Evolutionary conservation across 495 filamentous ascomycete genomes (phyloP).

Genomic region (Bathelium albidoporum): DNA sequence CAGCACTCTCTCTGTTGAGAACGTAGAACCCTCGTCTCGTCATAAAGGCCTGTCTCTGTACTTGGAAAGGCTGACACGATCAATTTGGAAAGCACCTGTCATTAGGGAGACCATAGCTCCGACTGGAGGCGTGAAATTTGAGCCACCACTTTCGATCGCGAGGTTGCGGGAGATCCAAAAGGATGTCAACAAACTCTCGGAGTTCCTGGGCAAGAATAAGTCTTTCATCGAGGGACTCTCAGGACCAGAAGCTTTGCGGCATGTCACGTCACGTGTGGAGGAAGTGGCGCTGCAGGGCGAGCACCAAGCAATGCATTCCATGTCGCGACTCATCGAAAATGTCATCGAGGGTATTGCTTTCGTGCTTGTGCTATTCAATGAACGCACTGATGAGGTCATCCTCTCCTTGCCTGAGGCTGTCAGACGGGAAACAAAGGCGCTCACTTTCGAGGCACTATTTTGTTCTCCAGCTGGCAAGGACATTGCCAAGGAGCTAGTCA

Average conservation of each 20-base stretch:
- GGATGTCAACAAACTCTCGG: constrained; percentile 63
- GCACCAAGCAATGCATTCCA: constrained; percentile 79
- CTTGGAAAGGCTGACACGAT: constrained; percentile 70
- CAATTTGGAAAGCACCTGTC: constrained; percentile 69
- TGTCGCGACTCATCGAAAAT: constrained; percentile 68
- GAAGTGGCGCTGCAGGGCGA: constrained; percentile 85
- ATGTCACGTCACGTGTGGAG: constrained; percentile 67
- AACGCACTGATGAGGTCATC: constrained; percentile 80
- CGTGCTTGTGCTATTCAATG: constrained; percentile 83
- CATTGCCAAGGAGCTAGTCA: constrained; percentile 91
- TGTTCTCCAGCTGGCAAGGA: constrained; percentile 67
- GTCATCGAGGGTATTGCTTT: constrained; percentile 96
- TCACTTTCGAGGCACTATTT: constrained; percentile 83
- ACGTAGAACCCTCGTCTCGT: constrained; percentile 74
- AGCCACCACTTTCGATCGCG: constrained; percentile 41
- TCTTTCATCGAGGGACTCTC: constrained; percentile 85
- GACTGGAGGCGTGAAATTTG: constrained; percentile 40
- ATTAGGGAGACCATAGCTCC: constrained; percentile 47
- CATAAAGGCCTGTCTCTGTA: constrained; percentile 84
- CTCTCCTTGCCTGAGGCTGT: constrained; percentile 59
- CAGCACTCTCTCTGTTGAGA: constrained; percentile 52
- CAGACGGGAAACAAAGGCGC: constrained; percentile 54
- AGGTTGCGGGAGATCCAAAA: constrained; percentile 71
- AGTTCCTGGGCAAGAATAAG: constrained; percentile 75
- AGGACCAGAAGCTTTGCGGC: constrained; percentile 67